Percentiles rank a stretch among this genome's conserved stretches.
These are phyloP conservation scores for Gnaphalium uliginosum DNA, from an alignment of 129 eudicot genomes.

Conservation along the genomic window DNA sequence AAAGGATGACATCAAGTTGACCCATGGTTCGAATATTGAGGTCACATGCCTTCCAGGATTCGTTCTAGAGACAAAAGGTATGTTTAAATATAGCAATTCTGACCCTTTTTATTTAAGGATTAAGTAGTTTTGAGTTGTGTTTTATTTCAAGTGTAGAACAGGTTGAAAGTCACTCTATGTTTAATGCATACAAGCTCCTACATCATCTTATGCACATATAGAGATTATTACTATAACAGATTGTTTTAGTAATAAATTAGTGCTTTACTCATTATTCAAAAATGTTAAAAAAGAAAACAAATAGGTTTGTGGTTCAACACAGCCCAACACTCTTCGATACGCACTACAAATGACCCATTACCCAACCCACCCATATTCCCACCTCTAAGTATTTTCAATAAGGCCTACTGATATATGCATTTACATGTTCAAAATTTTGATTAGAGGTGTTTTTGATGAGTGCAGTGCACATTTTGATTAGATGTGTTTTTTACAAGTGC, in stretches of 20 bases:
- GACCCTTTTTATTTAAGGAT: background rate
- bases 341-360: background rate
- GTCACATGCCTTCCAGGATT: constrained; percentile 71
- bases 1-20: constrained; percentile 61
- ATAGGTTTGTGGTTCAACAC: background rate
- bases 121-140: background rate
- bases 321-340: background rate
- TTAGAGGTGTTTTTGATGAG: background rate
- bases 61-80: constrained; percentile 74
- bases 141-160: background rate
- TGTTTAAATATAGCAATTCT: background rate
- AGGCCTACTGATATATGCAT: background rate
- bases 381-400: background rate
- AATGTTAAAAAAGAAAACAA: background rate
- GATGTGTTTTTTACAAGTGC: constrained; percentile 34
- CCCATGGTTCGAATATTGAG: constrained; percentile 63
- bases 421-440: background rate
- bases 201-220: background rate
- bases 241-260: background rate
- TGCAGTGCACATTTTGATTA: too few relatives aligned
- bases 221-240: background rate
- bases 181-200: background rate
- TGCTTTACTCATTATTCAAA: background rate
- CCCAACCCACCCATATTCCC: background rate
- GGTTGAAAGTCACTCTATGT: background rate